These are phyloP conservation scores for Lactarius indigo DNA, from an alignment of 768 basidiomycete genomes.

Conservation along the genomic window DNA sequence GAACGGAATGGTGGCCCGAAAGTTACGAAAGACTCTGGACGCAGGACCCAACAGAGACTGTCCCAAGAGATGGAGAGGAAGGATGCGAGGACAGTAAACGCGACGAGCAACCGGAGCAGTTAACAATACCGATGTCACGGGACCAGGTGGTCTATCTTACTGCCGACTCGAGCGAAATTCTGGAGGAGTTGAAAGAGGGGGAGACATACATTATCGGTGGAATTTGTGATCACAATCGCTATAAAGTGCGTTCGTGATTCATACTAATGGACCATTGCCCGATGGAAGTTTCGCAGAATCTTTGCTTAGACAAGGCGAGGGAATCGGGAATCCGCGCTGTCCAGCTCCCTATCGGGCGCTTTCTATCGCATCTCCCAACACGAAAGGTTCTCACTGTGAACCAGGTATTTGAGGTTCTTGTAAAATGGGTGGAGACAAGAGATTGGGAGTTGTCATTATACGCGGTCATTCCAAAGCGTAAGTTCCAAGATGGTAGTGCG, in stretches of 20 bases:
- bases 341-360: conserved; percentile 91
- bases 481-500: conserved; percentile 57
- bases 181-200: conserved; percentile 75
- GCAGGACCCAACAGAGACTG: conserved; percentile 17
- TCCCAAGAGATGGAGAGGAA: neutral
- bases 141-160: conserved; percentile 84
- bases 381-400: conserved; percentile 98
- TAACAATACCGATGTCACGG: conserved; percentile 21
- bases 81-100: conserved; percentile 5
- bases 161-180: conserved; percentile 85
- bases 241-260: conserved; percentile 57
- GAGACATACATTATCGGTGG: conserved; percentile 96
- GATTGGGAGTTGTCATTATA: conserved; percentile 87
- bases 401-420: conserved; percentile 88
- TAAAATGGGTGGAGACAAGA: conserved; percentile 81
- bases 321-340: conserved; percentile 75
- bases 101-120: conserved; percentile 2
- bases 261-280: neutral
- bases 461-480: conserved; percentile 88
- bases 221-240: conserved; percentile 92
- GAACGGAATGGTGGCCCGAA: conserved; percentile 80
- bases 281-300: conserved; percentile 48
- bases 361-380: conserved; percentile 76
- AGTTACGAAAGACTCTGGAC: conserved; percentile 70
- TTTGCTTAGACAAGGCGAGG: conserved; percentile 85